phyloP scores from a whole-genome alignment of 306 rosid genomes.

The Gynostemma pentaphyllum region DNA sequence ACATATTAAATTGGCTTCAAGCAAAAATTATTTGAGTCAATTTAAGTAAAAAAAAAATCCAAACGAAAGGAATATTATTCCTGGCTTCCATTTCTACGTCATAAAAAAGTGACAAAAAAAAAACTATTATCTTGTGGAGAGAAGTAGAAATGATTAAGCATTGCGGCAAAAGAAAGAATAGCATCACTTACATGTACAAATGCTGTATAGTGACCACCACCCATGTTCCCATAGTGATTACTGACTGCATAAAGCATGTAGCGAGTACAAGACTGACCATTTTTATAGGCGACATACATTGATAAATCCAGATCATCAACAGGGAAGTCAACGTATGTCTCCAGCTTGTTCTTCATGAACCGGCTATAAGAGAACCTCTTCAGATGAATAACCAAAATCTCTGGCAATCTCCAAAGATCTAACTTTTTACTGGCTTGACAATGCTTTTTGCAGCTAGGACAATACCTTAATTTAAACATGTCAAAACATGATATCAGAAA shows the following conservation, averaged over 20 bases:
- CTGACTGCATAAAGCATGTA: conserved; percentile 91
- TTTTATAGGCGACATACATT: conserved; percentile 44
- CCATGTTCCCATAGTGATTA: conserved; percentile 97
- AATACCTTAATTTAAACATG: conserved; percentile 45
- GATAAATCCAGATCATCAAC: conserved; percentile 82
- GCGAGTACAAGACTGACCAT: conserved; percentile 39
- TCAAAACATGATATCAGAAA: conserved; percentile 16
- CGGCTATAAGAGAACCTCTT: conserved; percentile 97
- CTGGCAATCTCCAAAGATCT: conserved; percentile 98
- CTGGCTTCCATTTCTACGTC: not conserved
- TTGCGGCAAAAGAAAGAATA: not conserved
- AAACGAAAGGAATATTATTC: too few species aligned
- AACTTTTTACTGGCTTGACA: conserved; percentile 92
- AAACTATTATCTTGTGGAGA: too few species aligned
- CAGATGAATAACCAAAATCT: conserved; percentile 92
- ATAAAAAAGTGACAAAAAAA: not conserved
- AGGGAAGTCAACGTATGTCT: conserved; percentile 91
- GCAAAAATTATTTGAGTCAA: not conserved
- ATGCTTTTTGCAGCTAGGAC: conserved; percentile 84
- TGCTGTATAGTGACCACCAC: conserved; percentile 98
- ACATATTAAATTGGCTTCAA: not conserved
- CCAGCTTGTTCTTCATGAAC: conserved; percentile 81
- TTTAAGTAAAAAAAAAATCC: too few species aligned
- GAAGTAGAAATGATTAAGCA: not conserved
- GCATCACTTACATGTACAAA: conserved; percentile 78